A percentile compares a stretch with the other conserved stretches of the same genome.
Conservation (phyloP, 306 rosid species). For the Dalbergia oliveri region DNA sequence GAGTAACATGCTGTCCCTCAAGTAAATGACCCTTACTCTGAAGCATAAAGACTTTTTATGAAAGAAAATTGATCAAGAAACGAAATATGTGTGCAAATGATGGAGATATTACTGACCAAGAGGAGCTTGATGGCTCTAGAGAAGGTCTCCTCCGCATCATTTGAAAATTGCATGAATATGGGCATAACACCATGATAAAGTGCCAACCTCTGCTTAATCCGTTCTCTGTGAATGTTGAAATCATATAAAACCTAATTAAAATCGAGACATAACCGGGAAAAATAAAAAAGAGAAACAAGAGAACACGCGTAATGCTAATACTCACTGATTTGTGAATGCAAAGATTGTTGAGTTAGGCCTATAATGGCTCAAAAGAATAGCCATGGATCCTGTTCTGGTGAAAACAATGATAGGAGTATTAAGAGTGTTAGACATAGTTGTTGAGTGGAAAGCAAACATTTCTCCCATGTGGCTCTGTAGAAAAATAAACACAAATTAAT, state of each 20-base stretch:
- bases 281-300: background rate
- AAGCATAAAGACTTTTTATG: conserved; percentile 35
- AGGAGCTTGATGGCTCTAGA: conserved; percentile 80
- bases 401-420: conserved; percentile 84
- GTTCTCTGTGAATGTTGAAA: conserved; percentile 61
- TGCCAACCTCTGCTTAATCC: conserved; percentile 85
- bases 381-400: conserved; percentile 98
- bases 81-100: background rate
- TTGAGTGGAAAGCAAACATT: conserved; percentile 92
- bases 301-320: conserved; percentile 22
- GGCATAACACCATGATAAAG: conserved; percentile 88
- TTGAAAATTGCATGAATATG: conserved; percentile 82
- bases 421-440: conserved; percentile 88
- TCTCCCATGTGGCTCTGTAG: conserved; percentile 91
- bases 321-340: conserved; percentile 99
- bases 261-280: background rate
- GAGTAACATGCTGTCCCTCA: conserved; percentile 78
- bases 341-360: conserved; percentile 87
- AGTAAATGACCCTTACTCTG: conserved; percentile 76
- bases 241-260: background rate
- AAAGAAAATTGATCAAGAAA: conserved; percentile 35
- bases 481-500: conserved; percentile 41
- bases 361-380: conserved; percentile 87
- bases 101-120: conserved; percentile 64
- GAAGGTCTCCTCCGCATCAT: conserved; percentile 90